Base-by-base conservation (phyloP, 2,329 filamentous ascomycete species). In the Thyridium curvatum region DNA sequence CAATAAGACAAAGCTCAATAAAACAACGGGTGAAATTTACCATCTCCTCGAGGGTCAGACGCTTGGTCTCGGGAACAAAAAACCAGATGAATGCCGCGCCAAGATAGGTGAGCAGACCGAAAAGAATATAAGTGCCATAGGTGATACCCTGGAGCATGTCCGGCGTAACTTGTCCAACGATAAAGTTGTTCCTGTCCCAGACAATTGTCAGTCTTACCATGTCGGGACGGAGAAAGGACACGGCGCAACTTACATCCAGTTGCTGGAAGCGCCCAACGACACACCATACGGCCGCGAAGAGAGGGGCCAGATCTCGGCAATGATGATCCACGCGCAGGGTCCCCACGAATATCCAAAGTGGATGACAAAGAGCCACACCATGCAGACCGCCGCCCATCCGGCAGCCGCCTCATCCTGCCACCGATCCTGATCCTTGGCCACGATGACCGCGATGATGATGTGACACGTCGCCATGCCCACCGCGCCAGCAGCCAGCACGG, bases 341-440 rank as follows among this genome's bases (percentile, higher is more conserved):
- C 83, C 82, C 84, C 84, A 89, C 0, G 74, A 79, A 54, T 86
- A 87, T 21, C 81, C 85, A 51, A 89, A 89, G 58, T 84, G 75
- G 21, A 86, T 66, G 18, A 86, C 78, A 46, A 85, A 88, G 0
- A 89, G 67, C 83, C 84, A 88, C 8, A 85, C 77, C 74, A 85
- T 82, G 38, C 55, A 62, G 3, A 72, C 66, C 6, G 72, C 81
- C 0, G 82, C 84, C 85, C 85, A 89, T 2, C 84, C 84, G 0
- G 82, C 80, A 0, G 72, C 74, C 7, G 57, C 50, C 44, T 87
- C 72, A 0, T 64, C 53, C 0, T 59, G 54, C 68, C 82, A 89
- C 4, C 68, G 59, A 45, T 76, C 53, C n/a, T 77, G 61, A 52
- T 81, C 78, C 45, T 68, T 75, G 29, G 79, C 84, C 4, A 82